Conservation (phyloP, 176 grass and related monocot genomes). For the Cenchrus fungigraminus region DNA sequence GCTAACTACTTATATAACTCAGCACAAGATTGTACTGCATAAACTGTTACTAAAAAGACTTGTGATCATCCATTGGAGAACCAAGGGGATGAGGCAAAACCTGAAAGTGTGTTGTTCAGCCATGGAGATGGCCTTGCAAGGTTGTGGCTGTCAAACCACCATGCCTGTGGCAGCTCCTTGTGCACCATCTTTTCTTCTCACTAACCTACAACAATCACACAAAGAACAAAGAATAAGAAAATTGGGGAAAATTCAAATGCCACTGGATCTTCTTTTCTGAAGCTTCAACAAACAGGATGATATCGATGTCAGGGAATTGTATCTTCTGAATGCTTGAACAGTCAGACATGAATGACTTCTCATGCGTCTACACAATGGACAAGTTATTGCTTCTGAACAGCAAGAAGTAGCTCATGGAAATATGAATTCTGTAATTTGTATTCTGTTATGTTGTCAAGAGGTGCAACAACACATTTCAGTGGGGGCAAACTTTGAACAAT, state of each 20-base stretch:
- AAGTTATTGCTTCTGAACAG: not conserved
- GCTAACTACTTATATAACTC: too few species aligned
- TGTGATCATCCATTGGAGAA: not conserved
- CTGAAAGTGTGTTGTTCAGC: constrained; percentile 66
- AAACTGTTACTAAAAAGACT: not conserved
- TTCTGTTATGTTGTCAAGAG: not conserved
- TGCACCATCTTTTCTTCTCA: constrained; percentile 48
- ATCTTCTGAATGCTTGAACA: not conserved
- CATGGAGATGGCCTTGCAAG: constrained; percentile 57
- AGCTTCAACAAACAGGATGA: not conserved
- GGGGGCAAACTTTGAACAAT: not conserved
- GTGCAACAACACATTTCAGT: constrained; percentile 5
- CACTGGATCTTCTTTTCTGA: not conserved
- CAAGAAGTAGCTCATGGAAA: not conserved
- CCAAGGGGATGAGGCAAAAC: constrained; percentile 12
- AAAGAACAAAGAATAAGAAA: not conserved
- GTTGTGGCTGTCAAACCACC: constrained; percentile 80
- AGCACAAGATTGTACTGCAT: not conserved
- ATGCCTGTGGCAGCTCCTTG: constrained; percentile 66
- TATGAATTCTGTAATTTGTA: not conserved
- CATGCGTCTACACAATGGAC: not conserved
- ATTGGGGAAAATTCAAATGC: not conserved
- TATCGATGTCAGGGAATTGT: not conserved
- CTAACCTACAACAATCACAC: constrained; percentile 29
- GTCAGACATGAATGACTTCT: not conserved